These are phyloP conservation scores for Zalerion maritima DNA, from an alignment of 495 filamentous ascomycete species.

Conservation along the genomic window DNA sequence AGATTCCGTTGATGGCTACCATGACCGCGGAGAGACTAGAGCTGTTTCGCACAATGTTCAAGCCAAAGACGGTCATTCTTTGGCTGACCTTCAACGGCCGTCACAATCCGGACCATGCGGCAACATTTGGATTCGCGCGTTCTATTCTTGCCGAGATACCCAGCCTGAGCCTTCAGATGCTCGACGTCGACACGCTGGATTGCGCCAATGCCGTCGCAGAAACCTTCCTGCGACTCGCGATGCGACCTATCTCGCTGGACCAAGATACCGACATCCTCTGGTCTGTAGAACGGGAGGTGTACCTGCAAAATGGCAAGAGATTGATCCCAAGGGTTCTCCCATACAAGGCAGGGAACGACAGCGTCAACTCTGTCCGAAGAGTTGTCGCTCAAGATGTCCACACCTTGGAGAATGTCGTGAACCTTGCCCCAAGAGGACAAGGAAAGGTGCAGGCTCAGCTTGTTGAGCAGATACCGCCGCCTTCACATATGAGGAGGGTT, in stretches of 20 bases:
- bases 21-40: conserved; percentile 20
- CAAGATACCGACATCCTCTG: conserved; percentile 7
- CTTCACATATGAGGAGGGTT: neutral
- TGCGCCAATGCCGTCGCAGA: conserved; percentile 8
- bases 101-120: conserved; percentile 20
- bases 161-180: conserved; percentile 20
- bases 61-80: conserved; percentile 21
- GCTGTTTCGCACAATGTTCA: conserved; percentile 17
- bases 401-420: conserved; percentile 15
- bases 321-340: conserved; percentile 25
- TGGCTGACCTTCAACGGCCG: conserved; percentile 21
- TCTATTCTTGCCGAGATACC: conserved; percentile 28
- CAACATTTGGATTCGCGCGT: conserved; percentile 27
- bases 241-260: neutral
- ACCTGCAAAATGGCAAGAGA: conserved; percentile 14
- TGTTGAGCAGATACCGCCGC: conserved; percentile 6
- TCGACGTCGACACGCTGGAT: conserved; percentile 21
- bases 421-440: conserved; percentile 9
- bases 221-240: conserved; percentile 15
- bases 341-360: conserved; percentile 21
- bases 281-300: conserved; percentile 23
- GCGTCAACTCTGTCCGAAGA: conserved; percentile 23
- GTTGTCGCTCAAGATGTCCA: conserved; percentile 16
- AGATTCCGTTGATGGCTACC: conserved; percentile 17
- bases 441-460: conserved; percentile 4